Base-by-base conservation (phyloP, 352 stramenopile species). In the Pythium aphanidermatum region DNA sequence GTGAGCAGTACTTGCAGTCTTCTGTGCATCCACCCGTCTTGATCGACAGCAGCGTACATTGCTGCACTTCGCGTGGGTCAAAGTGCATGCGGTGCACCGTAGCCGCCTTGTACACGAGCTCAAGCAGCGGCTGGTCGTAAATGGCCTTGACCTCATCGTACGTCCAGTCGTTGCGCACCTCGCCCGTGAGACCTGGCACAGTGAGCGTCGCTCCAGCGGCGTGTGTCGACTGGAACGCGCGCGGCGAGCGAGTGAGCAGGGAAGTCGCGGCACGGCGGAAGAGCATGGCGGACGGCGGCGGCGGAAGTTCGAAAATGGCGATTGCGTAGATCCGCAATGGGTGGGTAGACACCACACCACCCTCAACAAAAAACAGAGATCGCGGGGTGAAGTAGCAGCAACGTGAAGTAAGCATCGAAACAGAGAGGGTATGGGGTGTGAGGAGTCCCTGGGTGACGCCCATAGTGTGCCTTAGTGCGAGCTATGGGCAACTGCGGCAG, bases 51-150 rank as follows among this genome's bases (percentile, higher is more conserved):
- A 99, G 68, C 24, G 96, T 99, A 68, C 95, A 98, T 66, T 98
- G 95, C 67, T 98, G 95, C 26, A 99, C 95, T 56, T 99, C 95
- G 11, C 79, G 85, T 25, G 95, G 90, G 66, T 98, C 86, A 72
- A 97, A 98, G 74, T 98, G 95, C 85, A 98, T 97, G 51, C 96
- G 91, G 76, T 99, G 96, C 25, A 98, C 89, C 2, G 88, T 97
- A 4, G 89, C 88, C 11, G 96, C 95, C 57, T 95, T 87, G 74
- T 98, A 98, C 65, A 99, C 87, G 36, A 99, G 83, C 70, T 99
- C 96, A 40, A 98, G 78, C 56, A 99, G 86, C 25, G 96, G 96
- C 53, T 97, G 77, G 46, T 95, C 65, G 61, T 94, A 98, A 41
- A 98, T 91, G 19, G 83, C 72, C 51, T 95, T 81, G 56, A 99